These are phyloP conservation scores for Candida coquimbonensis DNA, from an alignment of 805 yeast genomes.

Conservation along the genomic window DNA sequence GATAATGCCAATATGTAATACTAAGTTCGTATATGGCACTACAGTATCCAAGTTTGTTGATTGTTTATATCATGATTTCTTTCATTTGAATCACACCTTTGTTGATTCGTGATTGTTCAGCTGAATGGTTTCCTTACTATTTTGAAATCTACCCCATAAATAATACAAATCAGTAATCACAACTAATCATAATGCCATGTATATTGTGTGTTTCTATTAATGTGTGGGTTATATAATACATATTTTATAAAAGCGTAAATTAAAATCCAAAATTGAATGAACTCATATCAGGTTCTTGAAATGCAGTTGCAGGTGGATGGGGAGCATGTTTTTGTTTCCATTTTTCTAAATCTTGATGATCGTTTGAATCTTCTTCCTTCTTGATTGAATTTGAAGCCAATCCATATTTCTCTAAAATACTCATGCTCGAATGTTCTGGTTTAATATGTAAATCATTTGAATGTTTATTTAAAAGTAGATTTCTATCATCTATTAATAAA, in stretches of 20 bases:
- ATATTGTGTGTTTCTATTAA: too few relatives aligned
- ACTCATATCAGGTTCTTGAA: conserved; percentile 73
- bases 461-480: neutral
- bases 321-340: conserved; percentile 8
- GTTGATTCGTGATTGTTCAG: too few relatives aligned
- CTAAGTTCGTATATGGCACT: too few relatives aligned
- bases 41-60: too few relatives aligned
- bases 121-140: too few relatives aligned
- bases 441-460: conserved; percentile 2
- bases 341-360: conserved; percentile 4
- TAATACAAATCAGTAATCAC: too few relatives aligned
- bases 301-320: conserved; percentile 45
- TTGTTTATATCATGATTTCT: too few relatives aligned
- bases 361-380: conserved; percentile 12
- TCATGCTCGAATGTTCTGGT: conserved; percentile 8
- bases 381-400: conserved; percentile 15
- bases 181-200: too few relatives aligned
- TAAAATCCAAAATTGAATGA: conserved; percentile 49
- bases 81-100: too few relatives aligned
- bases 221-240: too few relatives aligned
- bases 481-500: conserved; percentile 6
- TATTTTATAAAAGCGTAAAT: neutral
- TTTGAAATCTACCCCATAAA: too few relatives aligned
- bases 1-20: too few relatives aligned
- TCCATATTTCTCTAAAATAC: conserved; percentile 24